Conservation (phyloP, 352 stramenopile genomes). For the Phytophthora cryptogea region DNA sequence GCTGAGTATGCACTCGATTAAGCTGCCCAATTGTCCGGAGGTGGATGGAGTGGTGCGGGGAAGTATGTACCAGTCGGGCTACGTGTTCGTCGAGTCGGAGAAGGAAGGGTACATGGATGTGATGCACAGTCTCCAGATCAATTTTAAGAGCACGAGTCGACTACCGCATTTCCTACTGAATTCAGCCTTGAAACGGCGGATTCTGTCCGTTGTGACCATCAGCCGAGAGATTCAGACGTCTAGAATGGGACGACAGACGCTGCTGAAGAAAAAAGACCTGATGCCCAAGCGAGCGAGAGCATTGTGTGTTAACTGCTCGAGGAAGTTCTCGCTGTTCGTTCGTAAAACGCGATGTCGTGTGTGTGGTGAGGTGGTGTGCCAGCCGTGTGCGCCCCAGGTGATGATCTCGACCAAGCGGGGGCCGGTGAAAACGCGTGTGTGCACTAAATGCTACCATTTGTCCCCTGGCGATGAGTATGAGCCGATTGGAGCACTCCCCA, state of each 20-base stretch:
- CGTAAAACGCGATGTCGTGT: conserved; percentile 75
- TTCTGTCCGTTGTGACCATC: conserved; percentile 68
- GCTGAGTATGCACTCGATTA: conserved; percentile 86
- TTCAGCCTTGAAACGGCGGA: conserved; percentile 60
- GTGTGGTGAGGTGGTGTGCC: conserved; percentile 77
- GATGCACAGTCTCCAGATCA: conserved; percentile 87
- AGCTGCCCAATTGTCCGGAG: conserved; percentile 73
- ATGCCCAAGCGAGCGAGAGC: conserved; percentile 68
- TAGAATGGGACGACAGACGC: conserved; percentile 55
- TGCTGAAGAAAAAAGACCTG: conserved; percentile 68
- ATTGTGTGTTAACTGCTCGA: conserved; percentile 60
- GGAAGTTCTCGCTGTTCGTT: conserved; percentile 74
- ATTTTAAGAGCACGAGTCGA: conserved; percentile 77
- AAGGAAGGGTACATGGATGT: conserved; percentile 81
- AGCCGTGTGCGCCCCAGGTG: conserved; percentile 66
- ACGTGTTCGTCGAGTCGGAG: conserved; percentile 81
- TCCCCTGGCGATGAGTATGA: conserved; percentile 42
- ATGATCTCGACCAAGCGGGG: conserved; percentile 40
- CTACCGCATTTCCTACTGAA: conserved; percentile 73
- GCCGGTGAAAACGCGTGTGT: conserved; percentile 61
- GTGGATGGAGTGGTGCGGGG: conserved; percentile 70
- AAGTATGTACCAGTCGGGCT: conserved; percentile 84
- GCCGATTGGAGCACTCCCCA: conserved; percentile 15
- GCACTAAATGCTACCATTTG: conserved; percentile 54
- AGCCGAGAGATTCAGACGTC: conserved; percentile 66